phyloP scores from a whole-genome alignment of 805 yeast genomes.

The Cyberlindnera euphorbiiphila region DNA sequence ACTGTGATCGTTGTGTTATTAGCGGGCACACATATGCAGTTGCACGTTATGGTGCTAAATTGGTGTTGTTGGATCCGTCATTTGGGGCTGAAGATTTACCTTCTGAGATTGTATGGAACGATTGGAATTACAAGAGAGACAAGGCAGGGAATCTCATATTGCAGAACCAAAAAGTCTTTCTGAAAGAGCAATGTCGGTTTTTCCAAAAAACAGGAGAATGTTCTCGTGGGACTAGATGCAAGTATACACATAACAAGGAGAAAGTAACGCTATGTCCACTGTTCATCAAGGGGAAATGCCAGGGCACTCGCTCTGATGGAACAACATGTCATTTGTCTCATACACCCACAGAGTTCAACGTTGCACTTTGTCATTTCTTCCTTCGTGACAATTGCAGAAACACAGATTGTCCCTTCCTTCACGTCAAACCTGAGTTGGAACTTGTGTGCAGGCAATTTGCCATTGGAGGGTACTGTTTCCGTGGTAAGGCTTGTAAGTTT shows the following conservation, averaged over 20 bases:
- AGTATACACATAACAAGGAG: constrained; percentile 46
- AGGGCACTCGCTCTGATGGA: constrained; percentile 22
- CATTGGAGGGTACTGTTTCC: constrained; percentile 61
- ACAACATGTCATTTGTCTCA: constrained; percentile 54
- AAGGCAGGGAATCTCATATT: constrained; percentile 30
- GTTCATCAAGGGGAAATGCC: constrained; percentile 45
- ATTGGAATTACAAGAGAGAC: constrained; percentile 26
- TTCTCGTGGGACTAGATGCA: constrained; percentile 47
- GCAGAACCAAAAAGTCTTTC: constrained; percentile 18
- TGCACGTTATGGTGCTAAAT: constrained; percentile 35
- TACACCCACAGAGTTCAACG: constrained; percentile 52
- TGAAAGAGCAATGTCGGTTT: constrained; percentile 28
- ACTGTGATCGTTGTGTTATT: constrained; percentile 42
- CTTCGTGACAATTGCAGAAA: constrained; percentile 46
- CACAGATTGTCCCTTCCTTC: constrained; percentile 47
- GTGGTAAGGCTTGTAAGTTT: constrained; percentile 54
- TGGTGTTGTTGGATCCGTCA: constrained; percentile 35
- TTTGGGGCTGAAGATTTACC: neutral
- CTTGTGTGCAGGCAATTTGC: constrained; percentile 66
- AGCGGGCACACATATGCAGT: constrained; percentile 43
- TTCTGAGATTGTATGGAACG: constrained; percentile 31
- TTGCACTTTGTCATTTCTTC: constrained; percentile 54
- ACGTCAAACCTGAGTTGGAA: constrained; percentile 38
- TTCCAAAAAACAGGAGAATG: constrained; percentile 37
- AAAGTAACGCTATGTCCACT: constrained; percentile 54